A percentile compares a stretch with the other conserved stretches of the same genome.
Evolutionary conservation across 1,139 yeast genomes (phyloP).

Genomic region (Pichia terricola): DNA sequence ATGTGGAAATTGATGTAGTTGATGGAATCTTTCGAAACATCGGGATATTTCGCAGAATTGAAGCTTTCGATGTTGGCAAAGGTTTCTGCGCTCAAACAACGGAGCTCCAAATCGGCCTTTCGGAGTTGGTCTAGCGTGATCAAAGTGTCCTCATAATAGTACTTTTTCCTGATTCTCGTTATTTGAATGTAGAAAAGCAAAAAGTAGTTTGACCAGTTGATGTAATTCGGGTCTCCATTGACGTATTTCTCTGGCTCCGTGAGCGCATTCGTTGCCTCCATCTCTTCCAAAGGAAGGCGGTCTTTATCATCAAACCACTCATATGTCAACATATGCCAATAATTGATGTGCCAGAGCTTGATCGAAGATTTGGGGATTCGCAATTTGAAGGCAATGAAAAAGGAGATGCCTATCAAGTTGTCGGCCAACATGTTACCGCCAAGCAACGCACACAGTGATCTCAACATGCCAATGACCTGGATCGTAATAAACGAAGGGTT

Average conservation of each 20-base stretch:
- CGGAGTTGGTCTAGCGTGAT: slow-evolving; percentile 13
- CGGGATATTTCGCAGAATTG: slow-evolving; percentile 9
- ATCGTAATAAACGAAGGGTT: slow-evolving; percentile 25
- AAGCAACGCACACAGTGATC: slow-evolving; percentile 24
- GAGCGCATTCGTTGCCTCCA: slow-evolving; percentile 14
- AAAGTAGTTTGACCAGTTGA: slow-evolving; percentile 18
- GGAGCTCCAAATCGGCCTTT: slow-evolving; percentile 20
- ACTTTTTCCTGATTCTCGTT: slow-evolving; percentile 17
- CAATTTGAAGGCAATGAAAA: slow-evolving; percentile 25
- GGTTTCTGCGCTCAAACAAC: slow-evolving; percentile 15
- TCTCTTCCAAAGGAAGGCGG: slow-evolving; percentile 20
- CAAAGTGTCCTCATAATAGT: slow-evolving; percentile 17
- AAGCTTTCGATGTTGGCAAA: slow-evolving; percentile 14
- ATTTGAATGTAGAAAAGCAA: slow-evolving; percentile 12
- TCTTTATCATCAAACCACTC: slow-evolving; percentile 30
- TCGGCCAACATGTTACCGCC: slow-evolving; percentile 28
- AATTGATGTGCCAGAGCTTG: slow-evolving; percentile 11
- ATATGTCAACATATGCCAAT: slow-evolving; percentile 28
- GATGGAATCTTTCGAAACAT: slow-evolving; percentile 5
- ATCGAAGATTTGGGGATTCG: slow-evolving; percentile 20
- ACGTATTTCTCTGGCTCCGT: slow-evolving; percentile 21
- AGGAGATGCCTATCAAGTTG: slow-evolving; percentile 21
- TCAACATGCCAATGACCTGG: slow-evolving; percentile 26
- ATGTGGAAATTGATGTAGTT: slow-evolving; percentile 15
- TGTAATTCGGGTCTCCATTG: slow-evolving; percentile 4